phyloP scores from a whole-genome alignment of 371 early-diverging fungal species.

The Encephalitozoon cuniculi region DNA sequence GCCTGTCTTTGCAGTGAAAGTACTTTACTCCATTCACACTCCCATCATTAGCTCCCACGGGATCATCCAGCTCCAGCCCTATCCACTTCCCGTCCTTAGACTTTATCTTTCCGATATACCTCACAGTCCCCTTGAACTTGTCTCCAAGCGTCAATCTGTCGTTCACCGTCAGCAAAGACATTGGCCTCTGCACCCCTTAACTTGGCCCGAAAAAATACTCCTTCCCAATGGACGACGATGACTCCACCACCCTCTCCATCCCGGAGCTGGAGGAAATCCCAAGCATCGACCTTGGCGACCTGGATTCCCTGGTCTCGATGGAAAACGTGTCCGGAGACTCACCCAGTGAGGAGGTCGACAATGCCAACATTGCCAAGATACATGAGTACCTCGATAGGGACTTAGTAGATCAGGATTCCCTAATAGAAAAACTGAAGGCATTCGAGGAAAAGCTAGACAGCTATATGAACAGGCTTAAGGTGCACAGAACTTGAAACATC shows the following conservation, averaged over 20 bases:
- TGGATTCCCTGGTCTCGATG: background rate
- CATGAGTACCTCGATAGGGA: conserved; percentile 54
- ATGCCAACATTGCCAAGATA: conserved; percentile 47
- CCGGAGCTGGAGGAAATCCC: conserved; percentile 7
- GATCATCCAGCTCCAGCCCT: conserved; percentile 47
- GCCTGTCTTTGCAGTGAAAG: conserved; percentile 38
- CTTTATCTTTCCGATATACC: conserved; percentile 46
- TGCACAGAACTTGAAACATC: conserved; percentile 7
- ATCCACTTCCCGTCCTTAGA: conserved; percentile 50
- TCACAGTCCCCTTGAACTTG: conserved; percentile 23
- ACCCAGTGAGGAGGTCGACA: conserved; percentile 32
- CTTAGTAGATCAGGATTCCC: conserved; percentile 5
- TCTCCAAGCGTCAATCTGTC: conserved; percentile 25
- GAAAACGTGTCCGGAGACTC: background rate
- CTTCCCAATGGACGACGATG: conserved; percentile 20
- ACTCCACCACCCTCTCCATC: conserved; percentile 1
- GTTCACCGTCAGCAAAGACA: conserved; percentile 11
- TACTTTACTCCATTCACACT: conserved; percentile 35
- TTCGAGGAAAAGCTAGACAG: conserved; percentile 29
- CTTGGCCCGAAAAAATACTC: conserved; percentile 9
- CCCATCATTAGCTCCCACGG: conserved; percentile 52
- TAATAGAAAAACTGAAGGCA: conserved; percentile 24
- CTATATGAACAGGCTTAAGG: conserved; percentile 11
- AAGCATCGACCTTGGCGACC: background rate
- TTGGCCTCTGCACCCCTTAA: background rate